Percentiles rank a stretch among this genome's conserved stretches.
Evolutionary conservation across 78 protist genomes (phyloP).

Genomic region (Polysphondylium violaceum): DNA sequence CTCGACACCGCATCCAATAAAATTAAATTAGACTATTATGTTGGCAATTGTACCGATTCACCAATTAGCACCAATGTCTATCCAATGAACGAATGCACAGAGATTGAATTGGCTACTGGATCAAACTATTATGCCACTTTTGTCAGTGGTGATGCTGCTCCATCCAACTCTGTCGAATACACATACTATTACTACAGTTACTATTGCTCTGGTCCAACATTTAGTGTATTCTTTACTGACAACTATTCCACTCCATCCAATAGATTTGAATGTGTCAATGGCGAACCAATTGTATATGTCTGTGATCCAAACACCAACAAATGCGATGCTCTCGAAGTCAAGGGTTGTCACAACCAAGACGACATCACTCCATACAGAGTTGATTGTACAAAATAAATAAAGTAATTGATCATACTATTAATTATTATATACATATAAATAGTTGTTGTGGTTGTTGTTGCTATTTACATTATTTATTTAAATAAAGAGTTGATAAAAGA

Average conservation of each 20-base stretch:
- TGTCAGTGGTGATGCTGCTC: not conserved
- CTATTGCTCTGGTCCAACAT: constrained; percentile 58
- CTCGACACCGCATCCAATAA: too few relatives aligned
- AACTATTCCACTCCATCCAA: not conserved
- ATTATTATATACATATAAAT: not conserved
- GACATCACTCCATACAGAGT: constrained; percentile 10
- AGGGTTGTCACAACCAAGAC: not conserved
- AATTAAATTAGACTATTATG: too few relatives aligned
- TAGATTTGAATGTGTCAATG: not conserved
- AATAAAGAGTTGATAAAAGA: constrained; percentile 33
- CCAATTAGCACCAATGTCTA: not conserved
- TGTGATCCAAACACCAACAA: not conserved
- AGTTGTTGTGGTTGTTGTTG: too few relatives aligned
- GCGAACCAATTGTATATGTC: constrained; percentile 18
- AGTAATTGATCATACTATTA: not conserved
- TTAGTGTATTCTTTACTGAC: constrained; percentile 5
- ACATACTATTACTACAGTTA: constrained; percentile 12
- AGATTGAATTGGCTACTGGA: not conserved
- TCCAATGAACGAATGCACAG: not conserved
- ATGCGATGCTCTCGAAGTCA: not conserved
- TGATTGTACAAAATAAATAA: not conserved
- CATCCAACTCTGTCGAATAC: not conserved
- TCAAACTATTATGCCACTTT: not conserved
- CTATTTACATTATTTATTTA: too few relatives aligned
- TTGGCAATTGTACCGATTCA: too few relatives aligned